Conservation (phyloP, 2,329 filamentous ascomycete genomes). For the Pestalotiopsis sp. region DNA sequence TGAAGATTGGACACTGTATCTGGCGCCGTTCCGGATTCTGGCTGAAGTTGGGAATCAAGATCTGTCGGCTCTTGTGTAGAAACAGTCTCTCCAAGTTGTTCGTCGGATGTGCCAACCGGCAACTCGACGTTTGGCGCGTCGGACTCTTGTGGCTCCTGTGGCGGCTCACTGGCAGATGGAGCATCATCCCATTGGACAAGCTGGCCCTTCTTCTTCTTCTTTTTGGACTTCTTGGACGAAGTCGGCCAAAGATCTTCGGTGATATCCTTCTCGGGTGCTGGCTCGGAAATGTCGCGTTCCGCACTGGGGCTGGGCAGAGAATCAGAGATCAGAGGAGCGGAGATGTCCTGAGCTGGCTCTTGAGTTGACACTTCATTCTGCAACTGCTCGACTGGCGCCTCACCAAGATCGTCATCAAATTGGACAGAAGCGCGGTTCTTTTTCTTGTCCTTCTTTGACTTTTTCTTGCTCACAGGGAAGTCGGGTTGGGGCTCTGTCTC, state of each 20-base stretch:
- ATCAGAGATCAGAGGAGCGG: slow-evolving; percentile 15
- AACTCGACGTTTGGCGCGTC: not conserved
- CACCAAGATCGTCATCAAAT: slow-evolving; percentile 17
- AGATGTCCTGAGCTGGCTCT: not conserved
- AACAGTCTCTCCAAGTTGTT: not conserved
- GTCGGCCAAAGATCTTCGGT: slow-evolving; percentile 12
- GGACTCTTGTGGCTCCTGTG: not conserved
- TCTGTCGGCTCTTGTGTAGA: not conserved
- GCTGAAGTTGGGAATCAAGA: not conserved
- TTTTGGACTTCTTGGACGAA: slow-evolving; percentile 25
- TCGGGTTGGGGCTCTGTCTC: slow-evolving; percentile 12
- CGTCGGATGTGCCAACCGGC: not conserved
- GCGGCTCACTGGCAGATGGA: not conserved
- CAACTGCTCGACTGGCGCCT: slow-evolving; percentile 11
- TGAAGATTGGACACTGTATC: not conserved
- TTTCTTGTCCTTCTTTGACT: slow-evolving; percentile 27
- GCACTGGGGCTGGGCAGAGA: slow-evolving; percentile 7
- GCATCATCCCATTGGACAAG: not conserved
- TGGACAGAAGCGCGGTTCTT: slow-evolving; percentile 23
- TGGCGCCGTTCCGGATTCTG: no score
- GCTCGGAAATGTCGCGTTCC: slow-evolving; percentile 10
- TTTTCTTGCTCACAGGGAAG: slow-evolving; percentile 20
- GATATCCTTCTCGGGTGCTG: slow-evolving; percentile 13
- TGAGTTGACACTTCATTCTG: slow-evolving; percentile 15
- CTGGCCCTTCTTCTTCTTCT: slow-evolving; percentile 18